Evolutionary conservation across 371 early-diverging fungal genomes (phyloP).

Genomic region (Choanephora cucurbitarum): DNA sequence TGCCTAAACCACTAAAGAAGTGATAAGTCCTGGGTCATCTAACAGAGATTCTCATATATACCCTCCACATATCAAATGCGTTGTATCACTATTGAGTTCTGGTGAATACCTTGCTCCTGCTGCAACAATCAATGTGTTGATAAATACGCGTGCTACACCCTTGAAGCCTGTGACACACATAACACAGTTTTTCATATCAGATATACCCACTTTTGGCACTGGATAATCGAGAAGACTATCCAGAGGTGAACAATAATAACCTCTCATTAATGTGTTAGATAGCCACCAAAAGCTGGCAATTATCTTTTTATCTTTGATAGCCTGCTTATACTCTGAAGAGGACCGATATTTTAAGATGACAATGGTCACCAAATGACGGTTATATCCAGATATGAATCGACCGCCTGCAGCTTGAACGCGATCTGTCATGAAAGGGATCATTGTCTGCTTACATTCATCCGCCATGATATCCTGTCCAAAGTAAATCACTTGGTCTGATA

Average conservation of each 20-base stretch:
- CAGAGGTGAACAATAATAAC: constrained; percentile 42
- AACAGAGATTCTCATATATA: not conserved
- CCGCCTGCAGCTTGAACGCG: constrained; percentile 56
- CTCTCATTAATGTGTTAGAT: constrained; percentile 43
- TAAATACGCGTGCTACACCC: constrained; percentile 64
- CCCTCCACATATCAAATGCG: constrained; percentile 73
- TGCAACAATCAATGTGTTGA: constrained; percentile 63
- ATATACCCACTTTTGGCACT: constrained; percentile 45
- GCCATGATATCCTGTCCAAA: constrained; percentile 26
- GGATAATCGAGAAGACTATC: constrained; percentile 61
- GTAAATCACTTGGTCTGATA: constrained; percentile 30
- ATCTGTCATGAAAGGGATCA: constrained; percentile 38
- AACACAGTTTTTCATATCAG: constrained; percentile 53
- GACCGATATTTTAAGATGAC: constrained; percentile 61
- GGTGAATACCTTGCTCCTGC: constrained; percentile 53
- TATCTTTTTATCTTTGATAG: constrained; percentile 62
- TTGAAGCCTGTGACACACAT: constrained; percentile 74
- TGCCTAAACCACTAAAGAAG: constrained; percentile 2
- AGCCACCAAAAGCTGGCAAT: constrained; percentile 69
- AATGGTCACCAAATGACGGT: constrained; percentile 49
- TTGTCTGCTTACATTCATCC: constrained; percentile 19
- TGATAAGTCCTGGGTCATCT: constrained; percentile 1
- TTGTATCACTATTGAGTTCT: constrained; percentile 31
- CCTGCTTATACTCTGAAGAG: constrained; percentile 54
- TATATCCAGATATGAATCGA: constrained; percentile 21